Percentiles rank a stretch among this genome's conserved stretches.
Conservation (phyloP, 192 early-diverging fungal species). For the Podila epicladia region DNA sequence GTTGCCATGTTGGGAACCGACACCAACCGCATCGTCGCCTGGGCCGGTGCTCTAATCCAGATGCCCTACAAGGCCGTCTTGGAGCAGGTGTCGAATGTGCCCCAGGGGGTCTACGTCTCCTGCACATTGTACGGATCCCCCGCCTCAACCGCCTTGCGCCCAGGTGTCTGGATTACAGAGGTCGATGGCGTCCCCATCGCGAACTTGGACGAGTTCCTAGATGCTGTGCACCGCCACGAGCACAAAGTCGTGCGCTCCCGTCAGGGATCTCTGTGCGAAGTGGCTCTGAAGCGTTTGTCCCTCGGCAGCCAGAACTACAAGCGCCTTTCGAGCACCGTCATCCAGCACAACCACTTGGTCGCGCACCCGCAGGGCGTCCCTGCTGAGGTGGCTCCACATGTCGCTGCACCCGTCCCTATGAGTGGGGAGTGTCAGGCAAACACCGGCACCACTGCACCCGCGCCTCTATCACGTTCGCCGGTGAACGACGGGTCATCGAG, state of each 20-base stretch:
- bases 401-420: not conserved
- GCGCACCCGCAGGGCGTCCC: constrained; percentile 10
- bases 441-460: not conserved
- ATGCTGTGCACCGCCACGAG: constrained; percentile 60
- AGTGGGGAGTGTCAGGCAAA: not conserved
- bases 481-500: too few relatives aligned
- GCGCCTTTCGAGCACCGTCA: constrained; percentile 4
- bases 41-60: constrained; percentile 88
- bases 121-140: constrained; percentile 71
- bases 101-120: constrained; percentile 72
- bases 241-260: constrained; percentile 51
- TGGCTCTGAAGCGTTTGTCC: constrained; percentile 57
- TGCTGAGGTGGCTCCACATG: not conserved
- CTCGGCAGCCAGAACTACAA: constrained; percentile 7
- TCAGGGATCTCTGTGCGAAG: constrained; percentile 56
- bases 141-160: constrained; percentile 64
- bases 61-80: constrained; percentile 74
- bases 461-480: not conserved
- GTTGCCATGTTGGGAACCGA: constrained; percentile 61
- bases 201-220: constrained; percentile 71
- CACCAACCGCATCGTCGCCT: constrained; percentile 76
- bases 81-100: constrained; percentile 72
- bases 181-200: constrained; percentile 68
- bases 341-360: not conserved
- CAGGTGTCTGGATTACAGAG: constrained; percentile 82